These are phyloP conservation scores for Neonectria sp. DNA, from an alignment of 2,329 filamentous ascomycete species.

Conservation along the genomic window DNA sequence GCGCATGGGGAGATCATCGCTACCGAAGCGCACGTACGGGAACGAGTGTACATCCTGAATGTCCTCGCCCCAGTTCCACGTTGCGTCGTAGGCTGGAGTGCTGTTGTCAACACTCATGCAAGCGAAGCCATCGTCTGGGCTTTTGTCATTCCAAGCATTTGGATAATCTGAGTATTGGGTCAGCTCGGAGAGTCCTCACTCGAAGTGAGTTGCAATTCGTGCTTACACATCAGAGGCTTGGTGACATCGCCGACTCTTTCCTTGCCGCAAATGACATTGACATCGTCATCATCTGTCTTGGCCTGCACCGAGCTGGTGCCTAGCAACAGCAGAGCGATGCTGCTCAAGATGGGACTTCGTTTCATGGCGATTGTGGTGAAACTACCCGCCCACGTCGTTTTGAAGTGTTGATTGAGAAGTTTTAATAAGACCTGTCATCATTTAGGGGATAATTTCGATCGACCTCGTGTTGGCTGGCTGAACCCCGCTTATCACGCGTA, in stretches of 20 bases:
- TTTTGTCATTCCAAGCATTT: constrained; percentile 46
- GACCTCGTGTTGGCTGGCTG: background rate
- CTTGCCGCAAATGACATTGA: constrained; percentile 24
- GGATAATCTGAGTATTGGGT: constrained; percentile 41
- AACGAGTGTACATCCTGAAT: constrained; percentile 47
- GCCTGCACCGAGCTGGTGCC: constrained; percentile 7
- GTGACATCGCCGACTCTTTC: constrained; percentile 13
- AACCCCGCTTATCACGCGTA: background rate
- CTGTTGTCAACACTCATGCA: constrained; percentile 45
- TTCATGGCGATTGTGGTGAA: background rate
- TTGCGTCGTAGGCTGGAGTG: constrained; percentile 40
- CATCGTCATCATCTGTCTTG: constrained; percentile 7
- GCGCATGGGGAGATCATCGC: constrained; percentile 36
- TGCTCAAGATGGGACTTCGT: background rate
- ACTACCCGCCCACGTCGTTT: background rate
- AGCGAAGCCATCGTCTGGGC: constrained; percentile 41
- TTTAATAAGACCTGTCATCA: background rate
- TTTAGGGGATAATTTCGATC: constrained; percentile 5
- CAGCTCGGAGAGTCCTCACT: background rate
- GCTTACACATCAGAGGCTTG: constrained; percentile 24
- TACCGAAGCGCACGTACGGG: constrained; percentile 45
- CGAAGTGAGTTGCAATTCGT: too few relatives aligned
- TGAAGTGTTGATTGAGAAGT: background rate
- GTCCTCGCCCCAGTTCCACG: constrained; percentile 43
- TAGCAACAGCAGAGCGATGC: constrained; percentile 8